A percentile compares a stretch with the other conserved stretches of the same genome.
These are phyloP conservation scores for Fabrea salina DNA, from an alignment of 169 alveolate species.

Conservation along the genomic window DNA sequence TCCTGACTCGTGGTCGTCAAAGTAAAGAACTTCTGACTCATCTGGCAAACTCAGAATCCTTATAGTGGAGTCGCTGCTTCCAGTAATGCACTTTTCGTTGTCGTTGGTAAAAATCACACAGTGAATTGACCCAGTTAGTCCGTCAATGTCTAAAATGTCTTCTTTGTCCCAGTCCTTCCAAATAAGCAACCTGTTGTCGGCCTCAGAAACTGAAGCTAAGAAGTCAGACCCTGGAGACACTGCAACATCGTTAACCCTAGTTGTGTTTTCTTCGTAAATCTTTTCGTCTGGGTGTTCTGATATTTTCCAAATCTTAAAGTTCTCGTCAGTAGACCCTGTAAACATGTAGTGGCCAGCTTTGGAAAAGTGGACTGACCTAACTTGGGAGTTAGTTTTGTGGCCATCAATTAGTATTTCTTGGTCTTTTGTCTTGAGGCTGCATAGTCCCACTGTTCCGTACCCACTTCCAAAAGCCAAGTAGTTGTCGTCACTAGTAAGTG, in stretches of 20 bases:
- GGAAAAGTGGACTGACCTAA: too few species aligned
- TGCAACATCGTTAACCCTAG: not conserved
- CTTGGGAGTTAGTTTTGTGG: too few species aligned
- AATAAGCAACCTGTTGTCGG: not conserved
- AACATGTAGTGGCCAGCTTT: not conserved
- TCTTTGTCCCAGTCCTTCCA: not conserved
- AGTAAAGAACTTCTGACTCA: not conserved
- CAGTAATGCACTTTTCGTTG: not conserved
- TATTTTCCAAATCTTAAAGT: not conserved
- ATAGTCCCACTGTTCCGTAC: too few species aligned
- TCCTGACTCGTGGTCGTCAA: not conserved
- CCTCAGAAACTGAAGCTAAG: not conserved
- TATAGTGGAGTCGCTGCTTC: not conserved
- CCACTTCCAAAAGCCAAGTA: not conserved
- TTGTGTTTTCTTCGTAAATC: not conserved
- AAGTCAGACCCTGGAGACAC: not conserved
- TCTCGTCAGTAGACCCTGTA: not conserved
- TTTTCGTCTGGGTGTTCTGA: constrained; percentile 12
- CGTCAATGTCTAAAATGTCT: not conserved
- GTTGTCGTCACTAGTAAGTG: not conserved
- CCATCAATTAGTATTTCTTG: too few species aligned
- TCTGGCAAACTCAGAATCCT: not conserved
- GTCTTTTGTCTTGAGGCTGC: too few species aligned
- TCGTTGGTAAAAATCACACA: not conserved
- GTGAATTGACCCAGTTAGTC: not conserved